Evolutionary conservation across 2,329 filamentous ascomycete genomes (phyloP), one percentile per base, ranked within the genome.

Genomic region (Fusarium sublunatum): DNA sequence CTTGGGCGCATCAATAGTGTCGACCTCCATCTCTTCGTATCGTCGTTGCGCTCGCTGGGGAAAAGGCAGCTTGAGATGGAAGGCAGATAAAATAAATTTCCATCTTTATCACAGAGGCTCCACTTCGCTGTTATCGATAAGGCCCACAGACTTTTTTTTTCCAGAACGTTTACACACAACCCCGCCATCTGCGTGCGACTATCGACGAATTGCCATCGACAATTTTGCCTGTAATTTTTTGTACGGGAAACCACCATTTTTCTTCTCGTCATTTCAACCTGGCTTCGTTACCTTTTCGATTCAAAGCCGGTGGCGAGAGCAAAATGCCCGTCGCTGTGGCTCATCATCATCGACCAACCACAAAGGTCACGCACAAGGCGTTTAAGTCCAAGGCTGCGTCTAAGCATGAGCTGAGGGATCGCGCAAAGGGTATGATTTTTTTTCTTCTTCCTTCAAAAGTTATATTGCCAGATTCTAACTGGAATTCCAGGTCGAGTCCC

Each of bases 381-480:
- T 99, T 93, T 84, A 99, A 99, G 80, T 92, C 92, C 56, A 89
- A 89, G 75, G 93, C 97, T 81, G 87, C 93, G 36, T 92, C 91
- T 61, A 98, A 98, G 78, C 88, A 91, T 72, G 86, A 92, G 55
- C 78, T 97, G 73, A 92, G 95, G 75, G 92, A 97, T 65, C 83
- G 88, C 66, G 85, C 88, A 57, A 98, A 98, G 83, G 93, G 92
- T 93, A 77, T 49, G 65, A 28, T 13, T 34, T 71, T 24, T 10
- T 40, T 12, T 11, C 13, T 32, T n/a, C 15, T 10, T 11, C 13
- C n/a, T n/a, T 13, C 6, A 19, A 11, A 53, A 32, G 15, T 26
- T 7, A 11, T 2, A 22, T 9, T 7, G 1, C 3, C 6, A 2
- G 13, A 40, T 26, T 51, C 44, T 65, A 11, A 65, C 44, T 25